Conservation (phyloP, 305 asterid species). For the Ajuga reptans region DNA sequence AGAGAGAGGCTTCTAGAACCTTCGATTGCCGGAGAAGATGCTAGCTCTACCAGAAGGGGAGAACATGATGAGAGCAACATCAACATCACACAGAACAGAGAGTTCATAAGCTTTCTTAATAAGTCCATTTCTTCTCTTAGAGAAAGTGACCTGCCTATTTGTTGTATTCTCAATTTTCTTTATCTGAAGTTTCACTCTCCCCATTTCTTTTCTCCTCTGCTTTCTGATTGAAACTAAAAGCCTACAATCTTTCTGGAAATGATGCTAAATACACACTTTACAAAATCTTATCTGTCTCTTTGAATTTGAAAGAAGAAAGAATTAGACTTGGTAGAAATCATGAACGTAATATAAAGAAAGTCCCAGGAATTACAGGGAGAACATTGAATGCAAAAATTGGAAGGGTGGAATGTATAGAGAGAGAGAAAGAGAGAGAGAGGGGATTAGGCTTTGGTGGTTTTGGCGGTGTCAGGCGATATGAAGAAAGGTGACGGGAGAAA, state of each 20-base stretch:
- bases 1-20: slow-evolving; percentile 23
- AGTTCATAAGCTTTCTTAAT: slow-evolving; percentile 93
- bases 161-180: slow-evolving; percentile 90
- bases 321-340: background rate
- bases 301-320: slow-evolving; percentile 17
- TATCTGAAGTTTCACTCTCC: slow-evolving; percentile 88
- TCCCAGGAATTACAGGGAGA: background rate
- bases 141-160: slow-evolving; percentile 94
- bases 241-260: slow-evolving; percentile 8
- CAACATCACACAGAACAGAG: slow-evolving; percentile 93
- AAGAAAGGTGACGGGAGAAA: slow-evolving; percentile 45
- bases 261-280: slow-evolving; percentile 28
- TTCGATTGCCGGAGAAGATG: slow-evolving; percentile 61
- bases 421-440: background rate
- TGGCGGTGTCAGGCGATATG: slow-evolving; percentile 58
- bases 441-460: slow-evolving; percentile 25
- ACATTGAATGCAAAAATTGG: background rate
- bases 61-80: slow-evolving; percentile 86
- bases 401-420: background rate
- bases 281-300: slow-evolving; percentile 2
- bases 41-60: slow-evolving; percentile 89
- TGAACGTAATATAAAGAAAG: background rate
- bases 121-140: slow-evolving; percentile 87
- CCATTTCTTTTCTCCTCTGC: too few species aligned
- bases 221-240: background rate